Evolutionary conservation across 441 rosid species (phyloP), one percentile per base, ranked within the genome.

Genomic region (Erodium chrysanthum): DNA sequence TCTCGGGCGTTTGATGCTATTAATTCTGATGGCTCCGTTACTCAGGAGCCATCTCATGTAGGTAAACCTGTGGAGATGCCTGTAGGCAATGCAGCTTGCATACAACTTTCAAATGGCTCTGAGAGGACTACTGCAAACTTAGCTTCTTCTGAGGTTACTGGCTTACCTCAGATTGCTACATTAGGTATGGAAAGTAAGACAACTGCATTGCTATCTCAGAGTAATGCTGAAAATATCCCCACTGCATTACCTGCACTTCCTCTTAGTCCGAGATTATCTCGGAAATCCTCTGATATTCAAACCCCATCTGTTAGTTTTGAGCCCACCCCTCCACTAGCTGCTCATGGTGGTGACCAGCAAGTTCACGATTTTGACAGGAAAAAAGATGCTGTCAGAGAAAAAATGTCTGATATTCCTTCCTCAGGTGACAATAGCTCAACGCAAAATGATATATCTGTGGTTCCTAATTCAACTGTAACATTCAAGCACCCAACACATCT

Each of bases 221-320:
- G 29, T 73, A 77, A 70, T 76, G 63, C 75, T 37, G 88, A 84
- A 54, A 72, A 63, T 71, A 65, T 77, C 46, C 81, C 46, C 29
- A 33, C 73, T 21, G 69, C 76, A 63, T 72, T 83, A 61, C 82
- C 81, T 68, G 77, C 84, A 9, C 75, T 74, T 75, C 85, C 85
- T 63, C 67, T 78, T 76, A 86, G 87, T 80, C 94, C 90, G 48
- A 79, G 77, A 68, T 76, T 85, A 22, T 80, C 90, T 48, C 77
- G 37, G 22, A 82, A 74, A 62, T 73, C 84, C 70, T 85, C 95
- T 66, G 91, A 85, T 73, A 78, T 81, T 68, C 80, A 76, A 72
- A 82, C 71, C 65, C 81, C 84, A 64, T 52, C 83, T 2, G 74
- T 46, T 50, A 73, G 73, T 61, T 71, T 18, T 66, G 81, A 81